These are phyloP conservation scores for Gamarada debralockiae DNA, from an alignment of 495 filamentous ascomycete genomes.

Conservation along the genomic window DNA sequence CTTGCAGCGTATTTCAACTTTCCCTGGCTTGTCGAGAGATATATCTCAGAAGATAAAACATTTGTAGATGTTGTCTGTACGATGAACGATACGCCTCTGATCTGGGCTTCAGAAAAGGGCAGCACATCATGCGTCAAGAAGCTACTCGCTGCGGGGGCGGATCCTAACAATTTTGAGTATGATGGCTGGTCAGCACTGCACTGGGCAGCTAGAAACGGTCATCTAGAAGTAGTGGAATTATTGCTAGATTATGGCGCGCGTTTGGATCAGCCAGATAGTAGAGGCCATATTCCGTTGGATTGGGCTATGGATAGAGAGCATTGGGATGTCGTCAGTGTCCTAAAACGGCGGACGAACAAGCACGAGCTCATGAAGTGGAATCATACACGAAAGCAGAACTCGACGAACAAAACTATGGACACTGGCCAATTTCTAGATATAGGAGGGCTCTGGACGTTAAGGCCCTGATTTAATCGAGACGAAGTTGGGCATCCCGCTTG, in stretches of 20 bases:
- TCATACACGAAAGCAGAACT: too few species aligned
- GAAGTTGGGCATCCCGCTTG: too few species aligned
- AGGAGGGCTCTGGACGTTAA: too few species aligned
- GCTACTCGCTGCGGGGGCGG: constrained; percentile 2
- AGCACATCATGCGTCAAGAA: not conserved
- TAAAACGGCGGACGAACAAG: too few species aligned
- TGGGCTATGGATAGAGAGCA: constrained; percentile 3
- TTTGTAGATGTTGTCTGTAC: not conserved
- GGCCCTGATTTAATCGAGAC: too few species aligned
- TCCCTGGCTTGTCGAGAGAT: constrained; percentile 6
- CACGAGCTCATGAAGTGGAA: too few species aligned
- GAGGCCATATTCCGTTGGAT: not conserved
- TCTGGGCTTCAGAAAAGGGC: constrained; percentile 11
- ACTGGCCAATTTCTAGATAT: too few species aligned
- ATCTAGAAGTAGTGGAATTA: constrained; percentile 1
- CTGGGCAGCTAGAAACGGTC: constrained; percentile 10
- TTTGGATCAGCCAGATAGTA: not conserved
- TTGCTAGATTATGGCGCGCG: constrained; percentile 2
- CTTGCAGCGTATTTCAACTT: constrained; percentile 14
- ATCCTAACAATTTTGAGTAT: constrained; percentile 3
- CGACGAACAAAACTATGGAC: too few species aligned
- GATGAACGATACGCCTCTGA: not conserved
- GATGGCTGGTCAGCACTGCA: constrained; percentile 11
- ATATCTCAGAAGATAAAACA: not conserved
- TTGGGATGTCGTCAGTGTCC: too few species aligned